Percentiles rank a stretch among this genome's conserved stretches.
phyloP scores from a whole-genome alignment of 2,329 filamentous ascomycete genomes.

The Neophaeococcomyces mojaviensis region DNA sequence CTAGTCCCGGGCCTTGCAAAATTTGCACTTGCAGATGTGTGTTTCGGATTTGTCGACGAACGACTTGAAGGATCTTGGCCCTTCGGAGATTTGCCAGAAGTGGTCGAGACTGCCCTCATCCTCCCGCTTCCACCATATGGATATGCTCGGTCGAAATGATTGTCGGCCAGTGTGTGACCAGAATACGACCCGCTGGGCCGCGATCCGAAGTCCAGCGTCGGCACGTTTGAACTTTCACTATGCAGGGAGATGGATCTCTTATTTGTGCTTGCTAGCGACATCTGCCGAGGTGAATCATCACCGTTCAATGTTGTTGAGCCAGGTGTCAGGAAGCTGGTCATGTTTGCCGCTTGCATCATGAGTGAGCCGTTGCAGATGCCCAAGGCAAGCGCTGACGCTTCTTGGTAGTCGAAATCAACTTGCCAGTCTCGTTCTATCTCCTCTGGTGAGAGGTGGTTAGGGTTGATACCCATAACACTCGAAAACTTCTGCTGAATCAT shows the following conservation, averaged over 20 bases:
- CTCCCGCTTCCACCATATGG: slow-evolving; percentile 1
- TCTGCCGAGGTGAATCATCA: slow-evolving; percentile 38
- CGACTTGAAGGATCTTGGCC: background rate
- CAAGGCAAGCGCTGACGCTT: slow-evolving; percentile 63
- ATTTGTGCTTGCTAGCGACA: slow-evolving; percentile 44
- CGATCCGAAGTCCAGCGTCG: background rate
- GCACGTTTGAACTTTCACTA: slow-evolving; percentile 13
- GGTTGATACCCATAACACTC: slow-evolving; percentile 60
- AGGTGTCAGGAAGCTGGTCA: slow-evolving; percentile 54
- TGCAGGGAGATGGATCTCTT: slow-evolving; percentile 27
- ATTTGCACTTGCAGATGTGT: slow-evolving; percentile 46
- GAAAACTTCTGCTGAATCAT: slow-evolving; percentile 59
- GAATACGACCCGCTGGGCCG: background rate
- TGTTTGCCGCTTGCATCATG: slow-evolving; percentile 51
- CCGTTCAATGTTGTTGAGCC: slow-evolving; percentile 35
- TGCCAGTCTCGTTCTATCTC: slow-evolving; percentile 73
- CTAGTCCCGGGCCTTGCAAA: slow-evolving; percentile 39
- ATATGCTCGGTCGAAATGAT: slow-evolving; percentile 7
- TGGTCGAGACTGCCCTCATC: slow-evolving; percentile 7
- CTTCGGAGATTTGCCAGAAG: slow-evolving; percentile 4
- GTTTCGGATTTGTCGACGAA: slow-evolving; percentile 3
- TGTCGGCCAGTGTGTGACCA: background rate
- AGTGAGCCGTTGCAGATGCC: slow-evolving; percentile 68
- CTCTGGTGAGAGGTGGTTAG: slow-evolving; percentile 57
- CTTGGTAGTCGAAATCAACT: slow-evolving; percentile 68